Evolutionary conservation across 768 basidiomycete genomes (phyloP).

Genomic region (Hebeloma cylindrosporum): DNA sequence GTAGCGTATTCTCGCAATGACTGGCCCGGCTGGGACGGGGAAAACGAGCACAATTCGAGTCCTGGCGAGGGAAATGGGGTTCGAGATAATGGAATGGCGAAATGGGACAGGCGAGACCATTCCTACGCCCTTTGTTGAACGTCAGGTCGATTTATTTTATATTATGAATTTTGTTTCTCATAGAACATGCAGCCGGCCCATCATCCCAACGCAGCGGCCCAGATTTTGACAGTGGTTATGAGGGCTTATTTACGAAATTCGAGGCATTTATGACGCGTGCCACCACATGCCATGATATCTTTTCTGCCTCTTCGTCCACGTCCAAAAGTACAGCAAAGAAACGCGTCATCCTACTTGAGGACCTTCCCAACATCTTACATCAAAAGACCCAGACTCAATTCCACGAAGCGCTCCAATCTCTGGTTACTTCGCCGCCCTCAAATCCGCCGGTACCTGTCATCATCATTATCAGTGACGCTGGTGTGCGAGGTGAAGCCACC

Average conservation of each 20-base stretch:
- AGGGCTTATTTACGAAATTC: constrained; percentile 65
- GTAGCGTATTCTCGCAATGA: constrained; percentile 81
- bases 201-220: neutral
- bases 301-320: constrained; percentile 24
- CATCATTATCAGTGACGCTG: constrained; percentile 81
- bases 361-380: constrained; percentile 89
- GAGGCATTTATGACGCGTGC: constrained; percentile 74
- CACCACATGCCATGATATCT: constrained; percentile 56
- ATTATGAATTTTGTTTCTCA: too few species aligned
- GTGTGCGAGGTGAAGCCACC: constrained; percentile 67
- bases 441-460: constrained; percentile 63
- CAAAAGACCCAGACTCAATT: constrained; percentile 65
- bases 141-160: too few species aligned
- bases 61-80: constrained; percentile 68
- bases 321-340: constrained; percentile 30
- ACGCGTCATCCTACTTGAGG: constrained; percentile 79
- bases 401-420: constrained; percentile 62
- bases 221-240: constrained; percentile 32
- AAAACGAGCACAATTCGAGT: constrained; percentile 87
- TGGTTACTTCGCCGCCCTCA: constrained; percentile 42
- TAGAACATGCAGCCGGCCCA: too few species aligned
- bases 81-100: constrained; percentile 86
- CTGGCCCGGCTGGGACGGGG: constrained; percentile 86
- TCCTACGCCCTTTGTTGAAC: constrained; percentile 20
- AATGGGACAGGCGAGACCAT: constrained; percentile 60